Base-by-base conservation (phyloP, 306 rosid genomes). In the Biancaea sappan region DNA sequence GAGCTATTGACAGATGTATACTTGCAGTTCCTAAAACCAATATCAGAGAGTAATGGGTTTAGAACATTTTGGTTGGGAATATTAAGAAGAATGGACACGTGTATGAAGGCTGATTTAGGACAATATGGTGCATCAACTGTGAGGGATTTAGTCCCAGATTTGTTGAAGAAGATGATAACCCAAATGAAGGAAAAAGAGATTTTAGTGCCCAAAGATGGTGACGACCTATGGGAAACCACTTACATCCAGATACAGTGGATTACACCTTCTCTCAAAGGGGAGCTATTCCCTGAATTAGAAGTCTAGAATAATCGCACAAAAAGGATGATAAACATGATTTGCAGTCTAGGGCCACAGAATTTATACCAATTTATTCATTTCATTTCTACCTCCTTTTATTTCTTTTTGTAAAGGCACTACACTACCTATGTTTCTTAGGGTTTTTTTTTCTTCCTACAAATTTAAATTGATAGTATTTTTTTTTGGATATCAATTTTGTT, bases 201-300 rank as follows among this genome's bases (percentile, higher is more conserved):
- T 66, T 80, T 91, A 50, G 85, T 63, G 37, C 86, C 59, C 19
- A 85, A 19, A 80, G 96, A 91, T 68, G 93, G 80, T 26, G 92
- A 90, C 58, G 97, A 94, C 82, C 80, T 92, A 67, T 94, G 92
- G 94, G 99, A 92, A 66, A 84, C 71, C 29, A 92, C 97, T 3
- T 80, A 87, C 58, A 84, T 94, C 16, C 99, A 94, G 71, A 92
- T 92, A 56, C 97, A 92, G 73, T 94, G 99, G 99, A 90, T 92
- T 21, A 91, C 91, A 69, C 96, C 99, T 67, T 10, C 77, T 51
- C 79, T 90, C 31, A 94, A 92, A 84, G 98, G 90, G 2, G 97
- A 92, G 61, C 77, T 92, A 13, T 91, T 91, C 75, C 98, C 97
- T 74, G 54, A 52, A 37, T 70, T 8, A 0, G 4, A 8, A 35